These are phyloP conservation scores for Cutaneotrichosporon sp. DNA, from an alignment of 1,284 basidiomycete species.

Conservation along the genomic window DNA sequence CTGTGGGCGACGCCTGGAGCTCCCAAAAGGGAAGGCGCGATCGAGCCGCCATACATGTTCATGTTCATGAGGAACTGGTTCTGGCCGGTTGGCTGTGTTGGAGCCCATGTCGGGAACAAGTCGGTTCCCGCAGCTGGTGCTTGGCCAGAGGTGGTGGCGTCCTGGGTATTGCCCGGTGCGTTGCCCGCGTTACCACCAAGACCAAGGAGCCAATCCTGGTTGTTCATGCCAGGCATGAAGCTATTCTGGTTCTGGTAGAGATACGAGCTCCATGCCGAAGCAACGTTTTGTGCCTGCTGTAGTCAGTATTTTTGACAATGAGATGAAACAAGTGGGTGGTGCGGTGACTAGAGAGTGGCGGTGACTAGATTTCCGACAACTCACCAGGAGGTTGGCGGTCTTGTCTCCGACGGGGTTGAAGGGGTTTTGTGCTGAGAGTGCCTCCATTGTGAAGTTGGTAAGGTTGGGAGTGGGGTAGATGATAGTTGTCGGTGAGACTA, in stretches of 20 bases:
- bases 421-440: slow-evolving; percentile 13
- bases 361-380: slow-evolving; percentile 1
- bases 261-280: slow-evolving; percentile 46
- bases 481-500: too few species aligned
- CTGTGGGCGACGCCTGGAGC: slow-evolving; percentile 7
- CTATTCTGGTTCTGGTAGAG: slow-evolving; percentile 40
- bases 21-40: slow-evolving; percentile 39
- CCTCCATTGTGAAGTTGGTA: slow-evolving; percentile 14
- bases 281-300: slow-evolving; percentile 24
- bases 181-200: slow-evolving; percentile 24
- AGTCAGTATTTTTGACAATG: slow-evolving; percentile 8
- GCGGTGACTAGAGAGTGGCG: background rate
- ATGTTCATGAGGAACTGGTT: slow-evolving; percentile 20
- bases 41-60: slow-evolving; percentile 25
- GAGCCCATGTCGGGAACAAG: slow-evolving; percentile 28
- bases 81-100: slow-evolving; percentile 8
- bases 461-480: background rate
- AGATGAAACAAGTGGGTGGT: background rate
- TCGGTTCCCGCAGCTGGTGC: slow-evolving; percentile 7
- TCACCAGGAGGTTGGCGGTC: slow-evolving; percentile 19
- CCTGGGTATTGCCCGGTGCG: slow-evolving; percentile 4
- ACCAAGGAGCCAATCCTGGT: slow-evolving; percentile 32
- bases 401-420: slow-evolving; percentile 19
- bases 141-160: slow-evolving; percentile 16
- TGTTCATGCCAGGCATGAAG: slow-evolving; percentile 34